Percentiles rank a stretch among this genome's conserved stretches.
Conservation (phyloP, 2,329 filamentous ascomycete genomes). For the Aspergillus intermedius region DNA sequence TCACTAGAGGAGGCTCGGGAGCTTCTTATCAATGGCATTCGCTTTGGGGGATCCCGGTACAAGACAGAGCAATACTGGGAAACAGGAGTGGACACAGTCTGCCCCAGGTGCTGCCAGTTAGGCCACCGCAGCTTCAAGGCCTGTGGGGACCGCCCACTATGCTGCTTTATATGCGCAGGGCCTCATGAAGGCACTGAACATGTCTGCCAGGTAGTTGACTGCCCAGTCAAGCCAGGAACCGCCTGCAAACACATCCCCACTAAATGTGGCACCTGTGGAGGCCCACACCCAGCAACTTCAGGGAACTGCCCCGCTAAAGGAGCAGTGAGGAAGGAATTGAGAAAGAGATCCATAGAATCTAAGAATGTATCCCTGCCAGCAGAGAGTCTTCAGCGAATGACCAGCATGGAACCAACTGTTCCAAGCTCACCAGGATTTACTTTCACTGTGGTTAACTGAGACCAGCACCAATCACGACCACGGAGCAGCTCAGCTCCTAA, state of each 20-base stretch:
- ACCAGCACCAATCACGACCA: not conserved
- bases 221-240: not conserved
- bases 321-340: not conserved
- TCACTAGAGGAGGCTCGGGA: not conserved
- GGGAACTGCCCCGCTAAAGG: not conserved
- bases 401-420: not conserved
- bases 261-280: not conserved
- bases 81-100: too few relatives aligned
- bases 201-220: too few relatives aligned
- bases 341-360: not conserved
- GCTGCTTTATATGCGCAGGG: not conserved
- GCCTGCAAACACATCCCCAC: not conserved
- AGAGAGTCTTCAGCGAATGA: not conserved
- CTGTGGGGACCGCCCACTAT: not conserved
- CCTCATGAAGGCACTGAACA: not conserved
- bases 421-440: not conserved
- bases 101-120: not conserved
- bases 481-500: not conserved
- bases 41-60: not conserved
- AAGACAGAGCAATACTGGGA: too few relatives aligned
- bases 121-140: not conserved
- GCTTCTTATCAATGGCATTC: not conserved
- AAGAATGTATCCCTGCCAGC: not conserved
- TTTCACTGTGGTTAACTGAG: not conserved
- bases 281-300: not conserved